Base-by-base conservation (phyloP, 2,329 filamentous ascomycete species). In the Plectosphaerella cucumerina region DNA sequence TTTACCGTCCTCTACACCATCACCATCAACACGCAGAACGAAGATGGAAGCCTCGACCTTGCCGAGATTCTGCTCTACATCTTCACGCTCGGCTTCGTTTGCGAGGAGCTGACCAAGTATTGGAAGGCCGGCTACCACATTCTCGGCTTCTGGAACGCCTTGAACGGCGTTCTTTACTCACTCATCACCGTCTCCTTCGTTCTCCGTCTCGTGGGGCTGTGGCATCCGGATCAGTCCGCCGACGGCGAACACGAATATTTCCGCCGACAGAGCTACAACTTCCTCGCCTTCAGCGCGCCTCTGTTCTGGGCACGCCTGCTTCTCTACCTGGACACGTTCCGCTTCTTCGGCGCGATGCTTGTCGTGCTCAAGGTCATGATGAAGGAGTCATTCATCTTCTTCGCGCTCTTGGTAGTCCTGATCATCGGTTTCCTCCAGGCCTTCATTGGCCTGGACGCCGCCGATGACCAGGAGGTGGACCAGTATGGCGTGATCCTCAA, bases 291-390 rank as follows among this genome's bases (percentile, higher is more conserved):
- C 67, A 85, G 86, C 3, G 92, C 94, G 0, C 94, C 94, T 0
- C 89, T 99, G 89, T 97, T 99, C 69, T 99, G 94, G 93, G 88
- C 86, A 64, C 87, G 94, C 5, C 78, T 99, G 53, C 73, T 99
- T 55, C 81, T 99, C 6, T 99, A 97, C 65, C 82, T 99, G 17
- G 94, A 99, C 69, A 90, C 88, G 33, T 83, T 96, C 77, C 85
- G 89, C 50, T 99, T 99, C 76, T 99, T 99, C 62, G 94, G 94
- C 21, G 91, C 93, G 47, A 99, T 99, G 94, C 81, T 99, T 1
- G 93, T 99, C 2, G 92, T 99, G 2, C 76, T 99, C 43, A 96
- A 97, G 67, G 88, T 92, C 48, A 92, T 93, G 89, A 92, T 93
- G 87, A 90, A 90, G 63, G 88, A 93, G 68, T 95, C 89, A 0